Base-by-base conservation (phyloP, 169 alveolate species). In the Eimeria sp. region DNA sequence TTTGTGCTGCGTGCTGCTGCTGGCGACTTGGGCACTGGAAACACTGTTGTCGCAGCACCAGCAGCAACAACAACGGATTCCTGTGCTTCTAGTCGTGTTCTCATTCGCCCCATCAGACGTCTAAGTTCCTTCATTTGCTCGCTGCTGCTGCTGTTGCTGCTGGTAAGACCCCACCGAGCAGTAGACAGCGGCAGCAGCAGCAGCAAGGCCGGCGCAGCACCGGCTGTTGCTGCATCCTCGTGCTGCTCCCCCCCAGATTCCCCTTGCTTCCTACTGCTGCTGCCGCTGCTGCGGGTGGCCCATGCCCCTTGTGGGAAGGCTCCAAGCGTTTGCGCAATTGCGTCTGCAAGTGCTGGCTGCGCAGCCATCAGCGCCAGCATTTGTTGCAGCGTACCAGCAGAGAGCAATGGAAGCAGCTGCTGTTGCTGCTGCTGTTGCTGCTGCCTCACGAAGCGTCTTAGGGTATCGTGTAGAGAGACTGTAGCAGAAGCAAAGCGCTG, bases 301-400 rank as follows among this genome's bases (percentile, higher is more conserved):
- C 87, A 76, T 27, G 58, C 87, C 30, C 87, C 87, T n/a, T 76
- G 87, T 18, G 87, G 87, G 58, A 76, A 76, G n/a, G 58, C 51
- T n/a, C 87, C 87, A 20, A 76, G n/a, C 27, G 87, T 58, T 43
- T 76, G 87, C 13, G 87, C 87, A 7, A 76, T 51, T 14, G 61
- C 87, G 54, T 76, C 87, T 18, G 87, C 51, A 3, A 76, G 58
- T 51, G 87, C 87, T 11, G 87, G 87, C 58, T 76, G 87, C 13
- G 87, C 14, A 18, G 25, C 49, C 87, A 43, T 43, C 30, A 76
- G 61, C 13, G 61, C 14, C n/a, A 58, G 63, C 18, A 76, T 18
- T 30, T 76, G 87, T 58, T 76, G 51, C 87, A 76, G 87, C 51
- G 87, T 58, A 76, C 63, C 87, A 43, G 87, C 49, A 76, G 87